These are phyloP conservation scores for Scedosporium minutisporum DNA, from an alignment of 2,329 filamentous ascomycete genomes.

Conservation along the genomic window DNA sequence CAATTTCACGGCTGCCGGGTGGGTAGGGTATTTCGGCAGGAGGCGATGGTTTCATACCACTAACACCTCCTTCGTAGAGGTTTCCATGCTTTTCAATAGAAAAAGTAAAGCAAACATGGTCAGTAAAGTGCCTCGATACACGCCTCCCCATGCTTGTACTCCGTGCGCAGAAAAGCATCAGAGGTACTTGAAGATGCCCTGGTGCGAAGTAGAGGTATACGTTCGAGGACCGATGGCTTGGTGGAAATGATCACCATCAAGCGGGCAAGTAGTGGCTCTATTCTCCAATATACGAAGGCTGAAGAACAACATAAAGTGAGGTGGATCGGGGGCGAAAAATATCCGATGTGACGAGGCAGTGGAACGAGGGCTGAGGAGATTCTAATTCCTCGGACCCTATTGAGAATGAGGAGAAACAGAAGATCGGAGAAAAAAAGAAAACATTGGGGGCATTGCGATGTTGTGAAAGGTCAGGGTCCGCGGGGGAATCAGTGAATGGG, in stretches of 20 bases:
- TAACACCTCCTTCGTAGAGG: neutral
- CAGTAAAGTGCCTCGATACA: neutral
- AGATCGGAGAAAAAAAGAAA: no score
- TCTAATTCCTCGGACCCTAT: neutral
- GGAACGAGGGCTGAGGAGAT: neutral
- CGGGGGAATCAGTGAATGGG: no score
- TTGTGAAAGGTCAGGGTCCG: no score
- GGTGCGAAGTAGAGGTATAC: neutral
- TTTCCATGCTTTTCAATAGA: neutral
- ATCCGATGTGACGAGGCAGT: neutral
- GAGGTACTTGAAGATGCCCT: neutral
- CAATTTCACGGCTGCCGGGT: neutral
- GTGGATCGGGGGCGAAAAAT: no score
- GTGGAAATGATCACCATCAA: neutral
- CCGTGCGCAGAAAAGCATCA: neutral
- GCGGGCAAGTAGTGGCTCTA: no score
- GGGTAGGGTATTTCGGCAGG: neutral
- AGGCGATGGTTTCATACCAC: neutral
- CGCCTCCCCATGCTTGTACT: conserved; percentile 1
- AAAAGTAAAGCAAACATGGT: neutral
- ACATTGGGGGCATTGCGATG: no score
- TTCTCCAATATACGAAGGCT: no score
- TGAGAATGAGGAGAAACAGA: neutral
- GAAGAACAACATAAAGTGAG: no score
- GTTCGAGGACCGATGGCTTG: neutral